These are phyloP conservation scores for Calonectria pauciramosa DNA, from an alignment of 2,329 filamentous ascomycete species.

Conservation along the genomic window DNA sequence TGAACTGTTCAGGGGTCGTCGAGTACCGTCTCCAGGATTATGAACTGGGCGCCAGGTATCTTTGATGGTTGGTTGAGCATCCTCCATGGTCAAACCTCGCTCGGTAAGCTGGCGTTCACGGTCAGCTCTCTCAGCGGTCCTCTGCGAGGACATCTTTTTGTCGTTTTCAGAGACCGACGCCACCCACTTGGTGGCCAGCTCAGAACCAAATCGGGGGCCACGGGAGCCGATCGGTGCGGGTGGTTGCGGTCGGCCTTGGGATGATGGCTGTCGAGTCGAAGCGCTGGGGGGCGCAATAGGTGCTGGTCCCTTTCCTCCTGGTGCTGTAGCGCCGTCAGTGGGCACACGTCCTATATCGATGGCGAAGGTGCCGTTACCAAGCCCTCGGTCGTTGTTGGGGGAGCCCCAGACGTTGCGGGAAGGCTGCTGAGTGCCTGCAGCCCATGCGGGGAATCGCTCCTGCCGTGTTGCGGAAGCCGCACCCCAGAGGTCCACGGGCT, in stretches of 20 bases:
- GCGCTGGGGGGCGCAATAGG: conserved; percentile 58
- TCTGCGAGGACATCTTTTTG: conserved; percentile 57
- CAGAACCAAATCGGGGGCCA: conserved; percentile 47
- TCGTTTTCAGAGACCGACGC: conserved; percentile 61
- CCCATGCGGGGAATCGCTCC: conserved; percentile 68
- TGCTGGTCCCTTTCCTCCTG: conserved; percentile 57
- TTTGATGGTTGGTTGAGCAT: conserved; percentile 63
- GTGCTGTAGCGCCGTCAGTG: conserved; percentile 53
- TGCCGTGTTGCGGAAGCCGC: conserved; percentile 53
- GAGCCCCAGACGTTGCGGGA: conserved; percentile 81
- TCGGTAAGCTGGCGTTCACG: conserved; percentile 60
- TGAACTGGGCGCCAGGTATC: conserved; percentile 67
- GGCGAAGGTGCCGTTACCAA: conserved; percentile 84
- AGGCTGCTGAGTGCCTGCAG: conserved; percentile 56
- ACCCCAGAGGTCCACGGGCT: conserved; percentile 55
- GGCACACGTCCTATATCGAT: conserved; percentile 67
- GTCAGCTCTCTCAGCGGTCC: conserved; percentile 55
- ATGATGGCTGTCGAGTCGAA: conserved; percentile 37
- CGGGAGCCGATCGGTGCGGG: conserved; percentile 52
- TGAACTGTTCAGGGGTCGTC: conserved; percentile 42
- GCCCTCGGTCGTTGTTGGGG: conserved; percentile 77
- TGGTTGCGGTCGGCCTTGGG: conserved; percentile 47
- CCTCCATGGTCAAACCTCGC: conserved; percentile 59
- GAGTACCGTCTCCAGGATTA: conserved; percentile 53
- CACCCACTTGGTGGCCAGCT: conserved; percentile 59